Evolutionary conservation across 108 stramenopile genomes (phyloP), one percentile per base, ranked within the genome.

Genomic region (Pseudonitzschia pungens): DNA sequence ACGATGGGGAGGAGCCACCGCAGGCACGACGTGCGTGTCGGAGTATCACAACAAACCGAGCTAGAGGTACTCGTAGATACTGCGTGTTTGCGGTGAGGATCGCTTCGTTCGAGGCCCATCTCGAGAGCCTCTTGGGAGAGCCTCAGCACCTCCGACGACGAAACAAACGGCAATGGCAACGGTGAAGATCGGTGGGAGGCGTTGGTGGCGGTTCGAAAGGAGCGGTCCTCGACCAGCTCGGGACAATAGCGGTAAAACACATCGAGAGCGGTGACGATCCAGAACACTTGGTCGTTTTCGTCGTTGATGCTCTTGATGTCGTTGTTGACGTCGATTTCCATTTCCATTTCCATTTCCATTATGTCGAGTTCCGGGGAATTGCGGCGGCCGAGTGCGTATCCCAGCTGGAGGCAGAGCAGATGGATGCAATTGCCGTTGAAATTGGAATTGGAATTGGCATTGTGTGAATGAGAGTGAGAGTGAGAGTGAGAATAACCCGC

Each of bases 371-470:
- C n/a, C n/a, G n/a, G n/a, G n/a, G 14, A 70, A 18, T 58, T 33
- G 27, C 54, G 67, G 16, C 78, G 64, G 28, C 69, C 18, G 22
- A 83, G 44, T 15, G 76, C 74, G 57, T 72, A 79, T 40, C 78
- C 79, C 28, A 80, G 55, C 57, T 83, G 83, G 6, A 80, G 62
- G 33, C 74, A 76, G 11, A 80, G 31, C 0, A 74, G 51, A 42
- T 69, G 66, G 12, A 77, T 69, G 15, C 72, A 53, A 6, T 76
- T 76, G 10, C 55, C 21, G 21, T n/a, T n/a, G n/a, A n/a, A n/a
- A n/a, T n/a, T n/a, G n/a, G n/a, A n/a, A n/a, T n/a, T n/a, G n/a
- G n/a, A n/a, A n/a, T n/a, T n/a, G n/a, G n/a, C n/a, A n/a, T n/a
- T n/a, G n/a, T n/a, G n/a, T n/a, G n/a, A n/a, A n/a, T n/a, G n/a